phyloP scores from a whole-genome alignment of 2,329 filamentous ascomycete genomes.

The Karstenula rhodostoma region DNA sequence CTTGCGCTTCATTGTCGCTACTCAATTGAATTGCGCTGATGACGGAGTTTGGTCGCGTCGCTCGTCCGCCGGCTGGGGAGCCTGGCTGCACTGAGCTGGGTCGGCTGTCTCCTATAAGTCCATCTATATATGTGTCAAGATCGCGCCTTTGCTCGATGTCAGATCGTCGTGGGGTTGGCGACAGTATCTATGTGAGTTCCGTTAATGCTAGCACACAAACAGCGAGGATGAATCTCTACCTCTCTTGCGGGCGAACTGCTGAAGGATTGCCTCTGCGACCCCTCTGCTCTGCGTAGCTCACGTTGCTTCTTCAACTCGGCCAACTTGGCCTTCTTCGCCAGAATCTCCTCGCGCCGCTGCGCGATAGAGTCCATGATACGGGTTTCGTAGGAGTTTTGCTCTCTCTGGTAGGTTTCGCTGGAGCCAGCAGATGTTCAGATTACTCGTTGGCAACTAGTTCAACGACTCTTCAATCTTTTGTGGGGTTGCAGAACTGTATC shows the following conservation, averaged over 20 bases:
- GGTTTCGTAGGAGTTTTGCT: slow-evolving; percentile 10
- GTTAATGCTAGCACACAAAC: slow-evolving; percentile 14
- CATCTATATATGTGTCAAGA: slow-evolving; percentile 86
- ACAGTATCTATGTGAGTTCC: slow-evolving; percentile 64
- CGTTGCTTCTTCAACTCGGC: slow-evolving; percentile 94
- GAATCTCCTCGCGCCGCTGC: slow-evolving; percentile 91
- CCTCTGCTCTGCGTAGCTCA: slow-evolving; percentile 80
- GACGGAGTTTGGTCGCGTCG: slow-evolving; percentile 86
- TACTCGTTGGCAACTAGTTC: neutral
- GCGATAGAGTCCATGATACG: slow-evolving; percentile 61
- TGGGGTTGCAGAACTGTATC: neutral
- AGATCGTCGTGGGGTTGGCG: slow-evolving; percentile 72
- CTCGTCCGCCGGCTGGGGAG: slow-evolving; percentile 54
- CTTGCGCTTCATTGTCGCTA: slow-evolving; percentile 65
- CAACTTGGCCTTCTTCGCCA: slow-evolving; percentile 96
- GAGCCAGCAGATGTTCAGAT: neutral
- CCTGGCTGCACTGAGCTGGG: slow-evolving; percentile 71
- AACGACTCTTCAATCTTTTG: neutral
- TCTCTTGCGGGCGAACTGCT: slow-evolving; percentile 70
- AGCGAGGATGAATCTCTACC: slow-evolving; percentile 57
- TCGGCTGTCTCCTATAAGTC: slow-evolving; percentile 80
- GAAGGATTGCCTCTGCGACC: slow-evolving; percentile 70
- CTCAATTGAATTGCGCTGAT: slow-evolving; percentile 83
- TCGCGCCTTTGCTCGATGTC: slow-evolving; percentile 72
- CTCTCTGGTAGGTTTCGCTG: neutral